Conservation (phyloP, 139 green algal genomes). For the Chlamydomonas applanata region DNA sequence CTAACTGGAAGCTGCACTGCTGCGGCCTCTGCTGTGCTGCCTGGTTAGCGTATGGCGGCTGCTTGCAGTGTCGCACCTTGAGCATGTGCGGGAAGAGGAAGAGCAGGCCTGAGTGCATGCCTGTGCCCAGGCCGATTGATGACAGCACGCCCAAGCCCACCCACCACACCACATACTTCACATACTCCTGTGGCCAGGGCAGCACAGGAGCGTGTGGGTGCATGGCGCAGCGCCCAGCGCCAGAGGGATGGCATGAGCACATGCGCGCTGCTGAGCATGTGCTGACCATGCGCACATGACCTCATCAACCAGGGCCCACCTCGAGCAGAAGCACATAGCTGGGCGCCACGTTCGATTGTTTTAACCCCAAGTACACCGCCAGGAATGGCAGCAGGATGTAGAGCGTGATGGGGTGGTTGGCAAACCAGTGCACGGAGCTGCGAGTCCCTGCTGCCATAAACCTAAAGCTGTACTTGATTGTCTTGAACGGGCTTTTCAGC, state of each 20-base stretch:
- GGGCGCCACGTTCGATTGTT: conserved; percentile 4
- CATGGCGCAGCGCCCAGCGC: too few species aligned
- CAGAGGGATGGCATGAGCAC: neutral
- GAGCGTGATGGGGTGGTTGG: conserved; percentile 64
- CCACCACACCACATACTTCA: conserved; percentile 78
- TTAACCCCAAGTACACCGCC: conserved; percentile 44
- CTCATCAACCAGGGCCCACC: neutral
- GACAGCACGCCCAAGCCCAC: conserved; percentile 85
- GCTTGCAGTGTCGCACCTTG: conserved; percentile 78
- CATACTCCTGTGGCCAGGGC: conserved; percentile 1
- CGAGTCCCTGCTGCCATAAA: conserved; percentile 23
- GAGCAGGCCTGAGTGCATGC: conserved; percentile 92
- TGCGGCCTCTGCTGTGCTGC: too few species aligned
- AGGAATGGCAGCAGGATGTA: conserved; percentile 60
- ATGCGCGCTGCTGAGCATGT: neutral
- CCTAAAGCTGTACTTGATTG: conserved; percentile 52
- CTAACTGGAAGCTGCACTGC: too few species aligned
- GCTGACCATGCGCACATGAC: neutral
- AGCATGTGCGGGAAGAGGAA: conserved; percentile 96
- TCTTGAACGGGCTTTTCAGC: conserved; percentile 48
- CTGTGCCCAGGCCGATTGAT: conserved; percentile 86
- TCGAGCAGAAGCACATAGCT: conserved; percentile 16
- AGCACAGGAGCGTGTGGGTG: neutral
- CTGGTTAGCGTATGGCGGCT: too few species aligned
- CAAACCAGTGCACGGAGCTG: conserved; percentile 48